These are phyloP conservation scores for Geotrichum siamense DNA, from an alignment of 1,139 yeast genomes.

Conservation along the genomic window DNA sequence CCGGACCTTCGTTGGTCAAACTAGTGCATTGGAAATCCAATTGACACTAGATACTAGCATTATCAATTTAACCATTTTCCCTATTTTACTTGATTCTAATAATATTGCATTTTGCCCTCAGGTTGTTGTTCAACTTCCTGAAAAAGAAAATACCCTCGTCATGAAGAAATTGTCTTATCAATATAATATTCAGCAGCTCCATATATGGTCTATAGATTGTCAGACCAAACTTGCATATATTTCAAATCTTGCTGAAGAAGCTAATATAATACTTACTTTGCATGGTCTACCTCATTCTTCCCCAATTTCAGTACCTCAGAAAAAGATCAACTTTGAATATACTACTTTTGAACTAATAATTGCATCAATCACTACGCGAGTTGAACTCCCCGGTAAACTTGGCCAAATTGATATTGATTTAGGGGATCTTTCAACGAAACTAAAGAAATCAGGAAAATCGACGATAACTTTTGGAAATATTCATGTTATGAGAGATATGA, in stretches of 20 bases:
- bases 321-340: constrained; percentile 4
- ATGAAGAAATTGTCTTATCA: constrained; percentile 8
- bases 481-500: constrained; percentile 16
- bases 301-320: not conserved
- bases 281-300: not conserved
- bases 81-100: constrained; percentile 21
- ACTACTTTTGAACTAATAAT: constrained; percentile 8
- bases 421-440: constrained; percentile 25
- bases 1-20: constrained; percentile 16
- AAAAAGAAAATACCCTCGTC: constrained; percentile 1
- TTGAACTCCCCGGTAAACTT: constrained; percentile 17
- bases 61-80: constrained; percentile 20
- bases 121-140: constrained; percentile 1
- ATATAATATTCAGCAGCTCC: constrained; percentile 5
- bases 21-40: constrained; percentile 21
- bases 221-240: constrained; percentile 4
- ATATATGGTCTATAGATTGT: constrained; percentile 8
- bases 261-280: not conserved
- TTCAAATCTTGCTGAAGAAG: constrained; percentile 1
- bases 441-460: constrained; percentile 5
- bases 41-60: constrained; percentile 17
- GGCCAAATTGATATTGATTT: constrained; percentile 27
- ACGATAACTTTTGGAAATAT: constrained; percentile 8
- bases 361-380: constrained; percentile 3
- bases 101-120: constrained; percentile 10